phyloP scores from a whole-genome alignment of 208 protist genomes.

The Trypanosoma congolense region DNA sequence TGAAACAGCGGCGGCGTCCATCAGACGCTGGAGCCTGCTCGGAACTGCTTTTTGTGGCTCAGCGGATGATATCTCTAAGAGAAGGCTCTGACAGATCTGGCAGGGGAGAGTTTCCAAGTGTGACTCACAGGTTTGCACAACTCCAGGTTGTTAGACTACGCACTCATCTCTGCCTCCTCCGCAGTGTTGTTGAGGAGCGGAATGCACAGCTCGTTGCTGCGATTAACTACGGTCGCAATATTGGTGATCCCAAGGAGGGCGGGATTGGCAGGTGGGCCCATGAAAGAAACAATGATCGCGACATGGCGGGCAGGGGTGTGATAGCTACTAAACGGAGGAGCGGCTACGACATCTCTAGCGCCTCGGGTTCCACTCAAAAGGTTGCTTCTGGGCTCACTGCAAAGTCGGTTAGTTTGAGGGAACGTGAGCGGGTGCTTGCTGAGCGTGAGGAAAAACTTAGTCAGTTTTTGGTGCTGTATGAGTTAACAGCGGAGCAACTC shows the following conservation, averaged over 20 bases:
- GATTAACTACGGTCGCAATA: not conserved
- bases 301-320: not conserved
- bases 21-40: slow-evolving; percentile 4
- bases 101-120: not conserved
- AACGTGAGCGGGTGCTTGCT: slow-evolving; percentile 33
- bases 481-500: slow-evolving; percentile 67
- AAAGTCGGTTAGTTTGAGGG: slow-evolving; percentile 14
- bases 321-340: not conserved
- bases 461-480: slow-evolving; percentile 69
- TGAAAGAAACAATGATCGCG: slow-evolving; percentile 5
- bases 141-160: slow-evolving; percentile 74
- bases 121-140: slow-evolving; percentile 41
- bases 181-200: slow-evolving; percentile 41
- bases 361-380: not conserved
- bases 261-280: not conserved
- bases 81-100: not conserved
- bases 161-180: slow-evolving; percentile 50
- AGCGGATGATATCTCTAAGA: slow-evolving; percentile 24
- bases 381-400: not conserved
- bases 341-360: not conserved
- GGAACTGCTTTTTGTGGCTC: slow-evolving; percentile 30
- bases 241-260: not conserved
- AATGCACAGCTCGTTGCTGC: slow-evolving; percentile 15
- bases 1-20: slow-evolving; percentile 15
- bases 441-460: slow-evolving; percentile 72